phyloP scores from a whole-genome alignment of 805 yeast genomes.

The Lachancea mirantina region DNA sequence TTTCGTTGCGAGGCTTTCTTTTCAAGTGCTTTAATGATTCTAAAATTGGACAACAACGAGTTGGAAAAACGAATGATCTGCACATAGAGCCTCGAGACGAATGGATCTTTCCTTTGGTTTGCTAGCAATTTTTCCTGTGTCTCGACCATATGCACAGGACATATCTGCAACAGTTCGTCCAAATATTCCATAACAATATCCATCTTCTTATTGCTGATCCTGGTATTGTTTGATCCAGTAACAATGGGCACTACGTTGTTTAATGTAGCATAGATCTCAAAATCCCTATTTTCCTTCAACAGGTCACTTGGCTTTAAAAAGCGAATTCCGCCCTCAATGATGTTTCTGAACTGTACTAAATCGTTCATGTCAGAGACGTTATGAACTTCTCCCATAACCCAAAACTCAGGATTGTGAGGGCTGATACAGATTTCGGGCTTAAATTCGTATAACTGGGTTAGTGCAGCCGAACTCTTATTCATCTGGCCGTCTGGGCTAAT shows the following conservation, averaged over 20 bases:
- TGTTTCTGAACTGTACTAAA: constrained; percentile 17
- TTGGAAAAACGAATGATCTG: constrained; percentile 26
- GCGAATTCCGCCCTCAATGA: constrained; percentile 23
- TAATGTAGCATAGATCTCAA: constrained; percentile 30
- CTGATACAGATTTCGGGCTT: no score
- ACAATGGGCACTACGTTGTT: constrained; percentile 22
- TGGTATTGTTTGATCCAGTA: constrained; percentile 4
- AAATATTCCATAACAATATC: constrained; percentile 16
- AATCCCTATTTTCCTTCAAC: constrained; percentile 11
- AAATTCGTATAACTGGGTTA: no score
- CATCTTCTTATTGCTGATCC: constrained; percentile 15
- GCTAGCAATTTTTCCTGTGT: constrained; percentile 16
- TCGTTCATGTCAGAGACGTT: constrained; percentile 14
- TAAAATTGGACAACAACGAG: constrained; percentile 20
- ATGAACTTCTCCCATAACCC: constrained; percentile 29
- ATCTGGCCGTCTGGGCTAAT: no score
- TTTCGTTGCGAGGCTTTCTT: constrained; percentile 9
- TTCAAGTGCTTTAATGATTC: constrained; percentile 14
- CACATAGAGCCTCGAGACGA: constrained; percentile 23
- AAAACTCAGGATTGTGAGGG: constrained; percentile 16
- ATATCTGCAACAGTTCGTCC: constrained; percentile 10
- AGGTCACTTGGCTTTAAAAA: constrained; percentile 11
- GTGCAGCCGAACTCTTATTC: no score
- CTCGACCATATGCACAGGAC: constrained; percentile 13
- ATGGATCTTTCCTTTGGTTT: constrained; percentile 22